phyloP scores from a whole-genome alignment of 768 basidiomycete genomes.

The Crepidotus variabilis region DNA sequence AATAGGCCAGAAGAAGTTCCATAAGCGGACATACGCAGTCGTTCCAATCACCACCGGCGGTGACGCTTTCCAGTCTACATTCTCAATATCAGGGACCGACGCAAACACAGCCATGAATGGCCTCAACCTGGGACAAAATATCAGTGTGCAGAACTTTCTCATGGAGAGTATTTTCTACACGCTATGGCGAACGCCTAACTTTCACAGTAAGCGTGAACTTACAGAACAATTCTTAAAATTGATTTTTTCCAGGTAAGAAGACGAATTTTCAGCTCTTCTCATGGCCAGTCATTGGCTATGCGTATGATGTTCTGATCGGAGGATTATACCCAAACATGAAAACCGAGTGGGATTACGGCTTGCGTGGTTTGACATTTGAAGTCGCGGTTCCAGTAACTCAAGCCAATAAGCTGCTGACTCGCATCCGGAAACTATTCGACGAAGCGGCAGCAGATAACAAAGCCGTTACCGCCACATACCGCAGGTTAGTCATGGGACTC shows the following conservation, averaged over 20 bases:
- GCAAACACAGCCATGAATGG: slow-evolving; percentile 20
- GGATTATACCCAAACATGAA: slow-evolving; percentile 27
- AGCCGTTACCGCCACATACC: slow-evolving; percentile 25
- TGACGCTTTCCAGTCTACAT: slow-evolving; percentile 23
- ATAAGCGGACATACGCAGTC: slow-evolving; percentile 30
- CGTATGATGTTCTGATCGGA: slow-evolving; percentile 33
- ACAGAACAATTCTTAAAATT: slow-evolving; percentile 5
- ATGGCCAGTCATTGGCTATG: too few relatives aligned
- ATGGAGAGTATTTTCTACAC: slow-evolving; percentile 28
- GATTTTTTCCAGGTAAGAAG: too few relatives aligned
- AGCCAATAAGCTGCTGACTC: slow-evolving; percentile 25
- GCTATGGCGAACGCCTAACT: slow-evolving; percentile 30
- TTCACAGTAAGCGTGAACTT: slow-evolving; percentile 24
- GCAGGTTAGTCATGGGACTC: too few relatives aligned
- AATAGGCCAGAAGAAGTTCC: slow-evolving; percentile 31
- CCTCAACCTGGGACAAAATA: slow-evolving; percentile 29
- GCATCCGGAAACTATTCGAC: slow-evolving; percentile 30
- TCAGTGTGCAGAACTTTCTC: slow-evolving; percentile 27
- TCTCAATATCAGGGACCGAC: slow-evolving; percentile 28
- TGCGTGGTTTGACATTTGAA: slow-evolving; percentile 29
- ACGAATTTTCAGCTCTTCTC: too few relatives aligned
- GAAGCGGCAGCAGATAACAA: slow-evolving; percentile 27
- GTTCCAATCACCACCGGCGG: slow-evolving; percentile 17
- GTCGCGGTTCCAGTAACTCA: slow-evolving; percentile 29
- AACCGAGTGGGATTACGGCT: slow-evolving; percentile 32